phyloP scores from a whole-genome alignment of 1,139 yeast genomes.

The Candida freyschussii region DNA sequence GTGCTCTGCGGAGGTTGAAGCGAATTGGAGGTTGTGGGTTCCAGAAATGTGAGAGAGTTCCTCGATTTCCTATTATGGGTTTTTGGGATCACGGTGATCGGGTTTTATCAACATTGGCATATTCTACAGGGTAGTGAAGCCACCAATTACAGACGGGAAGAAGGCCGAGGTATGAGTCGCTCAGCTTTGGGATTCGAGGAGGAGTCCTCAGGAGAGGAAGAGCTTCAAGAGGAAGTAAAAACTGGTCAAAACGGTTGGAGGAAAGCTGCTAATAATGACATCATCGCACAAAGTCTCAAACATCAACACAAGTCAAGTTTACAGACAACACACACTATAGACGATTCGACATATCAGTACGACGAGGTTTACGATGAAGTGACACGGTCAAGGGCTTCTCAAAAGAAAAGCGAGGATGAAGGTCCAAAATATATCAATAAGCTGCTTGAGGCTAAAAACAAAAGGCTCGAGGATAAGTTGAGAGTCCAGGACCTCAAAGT shows the following conservation, averaged over 20 bases:
- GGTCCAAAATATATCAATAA: conserved; percentile 34
- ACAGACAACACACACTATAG: conserved; percentile 1
- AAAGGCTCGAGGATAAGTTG: conserved; percentile 37
- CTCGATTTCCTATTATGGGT: conserved; percentile 1
- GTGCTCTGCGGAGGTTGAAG: not conserved
- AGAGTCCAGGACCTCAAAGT: conserved; percentile 30
- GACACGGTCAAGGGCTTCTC: conserved; percentile 1
- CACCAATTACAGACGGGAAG: not conserved
- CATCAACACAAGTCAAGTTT: conserved; percentile 1
- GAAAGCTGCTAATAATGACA: conserved; percentile 4
- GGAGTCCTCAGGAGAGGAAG: conserved; percentile 8
- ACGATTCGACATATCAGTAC: conserved; percentile 20
- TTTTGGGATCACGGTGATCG: not conserved
- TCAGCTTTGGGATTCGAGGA: conserved; percentile 15
- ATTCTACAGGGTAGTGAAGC: too few relatives aligned
- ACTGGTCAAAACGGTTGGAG: conserved; percentile 2
- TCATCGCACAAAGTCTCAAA: conserved; percentile 5
- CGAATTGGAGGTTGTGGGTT: not conserved
- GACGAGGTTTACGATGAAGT: conserved; percentile 29
- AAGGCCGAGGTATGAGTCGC: conserved; percentile 8
- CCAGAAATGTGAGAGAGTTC: not conserved
- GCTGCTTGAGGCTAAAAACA: conserved; percentile 34
- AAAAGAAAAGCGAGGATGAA: not conserved
- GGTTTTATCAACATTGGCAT: too few relatives aligned
- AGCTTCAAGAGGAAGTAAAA: conserved; percentile 1